Evolutionary conservation across 2,329 filamentous ascomycete species (phyloP).

Genomic region (Cordyceps tenuipes): DNA sequence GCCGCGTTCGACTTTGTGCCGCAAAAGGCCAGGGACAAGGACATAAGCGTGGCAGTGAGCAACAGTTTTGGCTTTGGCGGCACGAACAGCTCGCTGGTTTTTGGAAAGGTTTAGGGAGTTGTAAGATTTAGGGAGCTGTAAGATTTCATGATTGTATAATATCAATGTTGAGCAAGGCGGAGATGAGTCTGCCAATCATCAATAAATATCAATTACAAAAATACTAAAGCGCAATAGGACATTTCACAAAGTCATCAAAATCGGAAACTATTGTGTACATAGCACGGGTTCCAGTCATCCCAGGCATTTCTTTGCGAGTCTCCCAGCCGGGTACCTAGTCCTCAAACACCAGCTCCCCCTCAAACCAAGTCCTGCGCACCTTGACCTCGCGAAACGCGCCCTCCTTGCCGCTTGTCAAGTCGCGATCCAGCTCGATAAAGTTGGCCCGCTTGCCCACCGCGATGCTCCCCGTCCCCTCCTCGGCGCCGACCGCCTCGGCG

Average conservation of each 20-base stretch:
- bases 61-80: constrained; percentile 99
- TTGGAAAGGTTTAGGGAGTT: constrained; percentile 34
- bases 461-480: not conserved
- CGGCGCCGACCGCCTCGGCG: not conserved
- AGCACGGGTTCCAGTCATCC: no score
- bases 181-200: not conserved
- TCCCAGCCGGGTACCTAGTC: no score
- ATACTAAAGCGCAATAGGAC: not conserved
- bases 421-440: not conserved
- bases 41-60: constrained; percentile 67
- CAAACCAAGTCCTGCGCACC: not conserved
- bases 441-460: not conserved
- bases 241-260: no score
- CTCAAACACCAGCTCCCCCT: not conserved
- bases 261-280: no score
- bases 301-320: no score
- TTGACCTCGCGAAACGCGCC: not conserved
- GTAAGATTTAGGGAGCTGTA: not conserved
- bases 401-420: not conserved
- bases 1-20: constrained; percentile 84
- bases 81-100: constrained; percentile 85
- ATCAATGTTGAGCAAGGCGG: not conserved
- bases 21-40: constrained; percentile 57
- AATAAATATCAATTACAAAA: no score
- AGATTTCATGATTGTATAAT: not conserved